Percentiles rank a stretch among this genome's conserved stretches.
Evolutionary conservation across 345 rosid species (phyloP).

Genomic region (Populus euphratica): DNA sequence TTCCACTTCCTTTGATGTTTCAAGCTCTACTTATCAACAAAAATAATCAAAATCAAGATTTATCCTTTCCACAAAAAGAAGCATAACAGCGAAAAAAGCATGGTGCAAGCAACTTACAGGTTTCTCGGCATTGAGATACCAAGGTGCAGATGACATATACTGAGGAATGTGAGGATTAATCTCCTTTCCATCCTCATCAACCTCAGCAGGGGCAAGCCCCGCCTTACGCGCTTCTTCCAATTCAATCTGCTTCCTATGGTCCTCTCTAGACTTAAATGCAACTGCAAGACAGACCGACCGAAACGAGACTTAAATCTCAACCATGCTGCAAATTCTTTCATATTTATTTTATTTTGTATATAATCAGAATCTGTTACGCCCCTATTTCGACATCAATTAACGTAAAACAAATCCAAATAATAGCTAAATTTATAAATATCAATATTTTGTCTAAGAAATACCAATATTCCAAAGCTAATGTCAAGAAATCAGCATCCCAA

Average conservation of each 20-base stretch:
- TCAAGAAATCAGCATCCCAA: neutral
- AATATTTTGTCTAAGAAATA: neutral
- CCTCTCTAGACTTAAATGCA: too few species aligned
- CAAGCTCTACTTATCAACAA: conserved; percentile 38
- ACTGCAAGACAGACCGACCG: too few species aligned
- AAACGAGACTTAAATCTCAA: conserved; percentile 63
- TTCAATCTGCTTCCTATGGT: too few species aligned
- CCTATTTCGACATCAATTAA: neutral
- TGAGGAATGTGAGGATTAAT: conserved; percentile 68
- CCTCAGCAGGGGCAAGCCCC: conserved; percentile 70
- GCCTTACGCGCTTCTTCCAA: conserved; percentile 35
- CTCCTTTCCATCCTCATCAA: conserved; percentile 61
- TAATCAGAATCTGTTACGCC: neutral
- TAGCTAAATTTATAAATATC: neutral
- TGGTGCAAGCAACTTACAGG: conserved; percentile 43
- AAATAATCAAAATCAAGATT: neutral
- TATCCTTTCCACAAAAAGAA: neutral
- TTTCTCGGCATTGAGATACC: conserved; percentile 65
- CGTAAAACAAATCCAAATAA: neutral
- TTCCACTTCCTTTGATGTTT: conserved; percentile 91
- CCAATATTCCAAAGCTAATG: neutral
- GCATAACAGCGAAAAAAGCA: neutral
- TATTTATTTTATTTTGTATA: conserved; percentile 27
- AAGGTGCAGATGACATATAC: conserved; percentile 55
- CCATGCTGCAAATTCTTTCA: conserved; percentile 57